Evolutionary conservation across 345 rosid species (phyloP).

Genomic region (Kandelia obovata): DNA sequence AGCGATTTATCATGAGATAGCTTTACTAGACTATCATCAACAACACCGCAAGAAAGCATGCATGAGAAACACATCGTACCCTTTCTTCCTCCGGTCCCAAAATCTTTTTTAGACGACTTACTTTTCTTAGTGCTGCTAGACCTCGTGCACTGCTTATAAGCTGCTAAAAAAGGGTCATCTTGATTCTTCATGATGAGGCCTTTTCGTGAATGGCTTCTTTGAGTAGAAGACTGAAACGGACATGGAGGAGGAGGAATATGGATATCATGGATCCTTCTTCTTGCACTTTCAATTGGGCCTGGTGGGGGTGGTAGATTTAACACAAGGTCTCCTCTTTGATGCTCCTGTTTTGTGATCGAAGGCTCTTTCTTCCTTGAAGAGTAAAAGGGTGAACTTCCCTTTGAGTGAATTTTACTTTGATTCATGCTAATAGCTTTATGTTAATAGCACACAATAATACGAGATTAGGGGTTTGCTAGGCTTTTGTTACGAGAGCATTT

Average conservation of each 20-base stretch:
- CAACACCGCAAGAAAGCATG: conserved; percentile 37
- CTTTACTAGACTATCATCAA: conserved; percentile 35
- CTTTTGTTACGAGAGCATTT: neutral
- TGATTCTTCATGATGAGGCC: conserved; percentile 7
- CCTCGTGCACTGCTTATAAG: conserved; percentile 46
- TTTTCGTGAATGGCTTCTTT: conserved; percentile 30
- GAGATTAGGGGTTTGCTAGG: neutral
- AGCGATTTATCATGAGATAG: conserved; percentile 26
- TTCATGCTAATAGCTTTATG: neutral
- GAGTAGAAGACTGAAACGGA: conserved; percentile 32
- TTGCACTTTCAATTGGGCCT: conserved; percentile 17
- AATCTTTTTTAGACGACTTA: conserved; percentile 7
- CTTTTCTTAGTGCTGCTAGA: conserved; percentile 22
- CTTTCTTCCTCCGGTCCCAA: conserved; percentile 16
- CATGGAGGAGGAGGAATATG: conserved; percentile 42
- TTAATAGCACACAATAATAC: too few relatives aligned
- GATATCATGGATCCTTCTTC: conserved; percentile 14
- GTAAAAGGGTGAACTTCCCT: conserved; percentile 26
- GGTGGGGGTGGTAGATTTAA: conserved; percentile 42
- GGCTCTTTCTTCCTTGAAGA: conserved; percentile 42
- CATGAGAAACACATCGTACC: conserved; percentile 31
- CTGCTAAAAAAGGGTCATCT: conserved; percentile 49
- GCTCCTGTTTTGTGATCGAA: conserved; percentile 19
- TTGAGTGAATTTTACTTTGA: conserved; percentile 13
- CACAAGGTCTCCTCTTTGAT: neutral